Base-by-base conservation (phyloP, 106 monocot genomes). In the Posidonia australis region DNA sequence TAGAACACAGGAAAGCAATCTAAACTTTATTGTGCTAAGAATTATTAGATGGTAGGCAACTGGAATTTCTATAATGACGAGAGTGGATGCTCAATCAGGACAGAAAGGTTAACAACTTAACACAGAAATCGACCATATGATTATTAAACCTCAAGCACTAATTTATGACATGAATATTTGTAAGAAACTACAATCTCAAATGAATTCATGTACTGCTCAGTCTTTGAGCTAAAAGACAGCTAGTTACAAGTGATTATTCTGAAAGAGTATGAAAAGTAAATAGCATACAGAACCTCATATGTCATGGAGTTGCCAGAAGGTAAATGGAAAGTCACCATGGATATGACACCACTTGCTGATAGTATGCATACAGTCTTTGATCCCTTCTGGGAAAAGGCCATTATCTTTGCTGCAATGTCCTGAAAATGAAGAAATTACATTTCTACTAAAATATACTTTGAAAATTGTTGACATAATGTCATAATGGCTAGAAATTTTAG, bases 331-430 rank as follows among this genome's bases (percentile, higher is more conserved):
- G 84, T 78, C 19, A 76, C 83, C 18, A 59, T 54, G 24, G 83
- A 81, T 0, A 88, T 78, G 22, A 76, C 68, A 64, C 88, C 88
- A 54, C 46, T 78, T 54, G 83, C 88, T 49, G 83, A 83, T 13
- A 88, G 71, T 56, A 88, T 74, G 44, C 78, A 83, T 0, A 88
- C 71, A 18, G 76, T 80, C 55, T 76, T 78, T 25, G 81, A 80
- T 10, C 80, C 84, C 63, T 84, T 81, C 65, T 84, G 81, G 18
- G 83, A 83, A 65, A 88, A 84, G 47, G 81, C 62, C 73, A 76
- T 70, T 60, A 88, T 83, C 62, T 81, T 88, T 48, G 66, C 44
- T 13, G 76, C 64, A 48, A 81, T 81, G 44, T 87, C 83, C 87
- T 87, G 71, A 19, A 49, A 49, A 10, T 3, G 16, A 19, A 14